Conservation (phyloP, 2,329 filamentous ascomycete genomes). For the Rutstroemia sp. region DNA sequence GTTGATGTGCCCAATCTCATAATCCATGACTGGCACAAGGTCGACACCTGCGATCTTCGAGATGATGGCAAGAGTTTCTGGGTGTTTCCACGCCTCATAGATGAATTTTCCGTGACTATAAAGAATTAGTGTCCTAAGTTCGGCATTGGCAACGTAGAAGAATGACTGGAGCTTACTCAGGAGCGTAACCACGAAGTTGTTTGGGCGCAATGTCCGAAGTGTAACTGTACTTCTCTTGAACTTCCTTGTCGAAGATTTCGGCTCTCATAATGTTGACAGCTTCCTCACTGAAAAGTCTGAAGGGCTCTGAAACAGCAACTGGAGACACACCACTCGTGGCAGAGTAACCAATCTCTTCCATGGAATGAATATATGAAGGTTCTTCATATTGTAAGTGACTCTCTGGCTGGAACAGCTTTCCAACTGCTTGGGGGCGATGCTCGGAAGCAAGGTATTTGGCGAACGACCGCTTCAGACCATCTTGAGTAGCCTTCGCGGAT, state of each 20-base stretch:
- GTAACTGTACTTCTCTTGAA: constrained; percentile 49
- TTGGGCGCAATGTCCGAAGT: constrained; percentile 51
- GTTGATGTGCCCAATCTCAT: constrained; percentile 53
- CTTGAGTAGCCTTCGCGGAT: constrained; percentile 25
- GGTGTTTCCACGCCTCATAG: constrained; percentile 53
- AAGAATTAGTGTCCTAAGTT: constrained; percentile 3
- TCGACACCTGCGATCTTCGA: constrained; percentile 52
- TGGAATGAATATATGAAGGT: constrained; percentile 45
- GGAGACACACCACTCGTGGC: constrained; percentile 51
- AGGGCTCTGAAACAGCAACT: constrained; percentile 57
- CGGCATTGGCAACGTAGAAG: constrained; percentile 2
- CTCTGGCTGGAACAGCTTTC: constrained; percentile 41
- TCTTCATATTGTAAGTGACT: constrained; percentile 48
- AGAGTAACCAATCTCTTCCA: constrained; percentile 53
- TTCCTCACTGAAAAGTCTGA: constrained; percentile 53
- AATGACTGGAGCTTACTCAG: constrained; percentile 37
- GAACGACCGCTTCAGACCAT: constrained; percentile 28
- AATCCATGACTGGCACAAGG: constrained; percentile 47
- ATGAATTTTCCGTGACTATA: constrained; percentile 54
- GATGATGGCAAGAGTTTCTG: constrained; percentile 45
- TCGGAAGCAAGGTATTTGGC: constrained; percentile 27
- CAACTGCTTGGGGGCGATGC: constrained; percentile 19
- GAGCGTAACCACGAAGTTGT: constrained; percentile 47
- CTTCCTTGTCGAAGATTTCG: constrained; percentile 52
- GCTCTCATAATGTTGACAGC: constrained; percentile 54